A percentile compares a stretch with the other conserved stretches of the same genome.
phyloP scores from a whole-genome alignment of 129 eudicot genomes.

The Arctium lappa region DNA sequence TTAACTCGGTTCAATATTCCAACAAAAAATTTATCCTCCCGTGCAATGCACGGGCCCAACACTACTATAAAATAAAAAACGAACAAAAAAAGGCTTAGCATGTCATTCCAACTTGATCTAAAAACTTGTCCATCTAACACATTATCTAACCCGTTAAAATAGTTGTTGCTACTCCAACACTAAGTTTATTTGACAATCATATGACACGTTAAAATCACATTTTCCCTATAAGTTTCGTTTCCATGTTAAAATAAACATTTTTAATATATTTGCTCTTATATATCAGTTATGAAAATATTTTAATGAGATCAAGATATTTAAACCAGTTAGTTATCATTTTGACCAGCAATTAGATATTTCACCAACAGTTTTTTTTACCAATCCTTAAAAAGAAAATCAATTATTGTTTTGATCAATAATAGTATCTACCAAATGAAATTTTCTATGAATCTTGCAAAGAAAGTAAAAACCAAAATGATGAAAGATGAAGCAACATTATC shows the following conservation, averaged over 20 bases:
- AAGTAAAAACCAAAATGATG: slow-evolving; percentile 53
- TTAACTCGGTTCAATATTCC: too few species aligned
- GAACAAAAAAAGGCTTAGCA: too few species aligned
- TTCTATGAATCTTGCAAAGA: slow-evolving; percentile 38
- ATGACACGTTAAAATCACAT: background rate
- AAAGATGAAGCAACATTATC: slow-evolving; percentile 65
- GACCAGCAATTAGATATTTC: background rate
- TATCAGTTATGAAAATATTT: background rate
- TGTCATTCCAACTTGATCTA: too few species aligned
- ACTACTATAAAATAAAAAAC: too few species aligned
- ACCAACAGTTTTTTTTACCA: background rate
- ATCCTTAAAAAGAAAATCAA: background rate
- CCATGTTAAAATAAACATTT: background rate
- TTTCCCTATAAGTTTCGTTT: background rate
- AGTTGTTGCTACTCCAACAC: background rate
- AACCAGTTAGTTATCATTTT: background rate
- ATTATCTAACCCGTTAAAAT: too few species aligned
- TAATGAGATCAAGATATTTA: background rate
- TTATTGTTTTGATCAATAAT: background rate
- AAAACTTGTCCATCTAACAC: too few species aligned
- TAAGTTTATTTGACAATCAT: background rate
- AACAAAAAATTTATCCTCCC: too few species aligned
- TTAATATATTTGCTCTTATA: background rate
- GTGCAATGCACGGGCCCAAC: too few species aligned
- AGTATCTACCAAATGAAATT: slow-evolving; percentile 3